Base-by-base conservation (phyloP, 192 early-diverging fungal genomes). In the Backusella australiensis region DNA sequence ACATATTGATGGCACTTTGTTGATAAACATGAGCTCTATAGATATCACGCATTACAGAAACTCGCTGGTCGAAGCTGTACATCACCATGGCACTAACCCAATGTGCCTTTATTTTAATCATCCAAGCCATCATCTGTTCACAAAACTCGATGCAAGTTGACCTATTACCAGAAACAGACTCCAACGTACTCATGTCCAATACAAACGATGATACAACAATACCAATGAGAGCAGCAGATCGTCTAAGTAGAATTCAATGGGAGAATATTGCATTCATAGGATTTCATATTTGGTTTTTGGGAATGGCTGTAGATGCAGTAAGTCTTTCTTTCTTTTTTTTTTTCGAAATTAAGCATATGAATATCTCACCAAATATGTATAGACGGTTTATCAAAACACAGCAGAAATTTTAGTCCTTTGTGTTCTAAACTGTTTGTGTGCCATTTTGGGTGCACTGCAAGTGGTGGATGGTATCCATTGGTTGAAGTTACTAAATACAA, bases 181-280 rank as follows among this genome's bases (percentile, higher is more conserved):
- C 65, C n/a, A 72, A 29, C 42, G 77, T 66, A n/a, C 34, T 69
- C 11, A 46, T 46, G 5, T 46, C 76, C 6, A 63, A 23, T 17
- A 34, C 21, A 14, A 65, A 63, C 32, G 41, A 74, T 15, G 36
- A 14, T 2, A 38, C 34, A 8, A 23, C 35, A 11, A 69, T 69
- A 41, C 35, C 68, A 8, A 39, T 69, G 9, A 39, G 68, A 69
- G 81, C 81, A 23, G 69, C 78, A 12, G 74, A 79, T 39, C 59
- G 81, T 12, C 70, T 83, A 19, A 66, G 59, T 6, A 76, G 76
- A 49, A 83, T 83, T 44, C 80, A 83, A 72, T 83, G 82, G 82
- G 82, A 83, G 39, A 83, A 83, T 67, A 77, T 83, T 34, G 82
- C 82, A 5, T 80, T 83, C 67, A 75, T 79, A 32, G 82, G 78